These are phyloP conservation scores for Sequoia sempervirens DNA, from an alignment of 75 land plant species.

Conservation along the genomic window DNA sequence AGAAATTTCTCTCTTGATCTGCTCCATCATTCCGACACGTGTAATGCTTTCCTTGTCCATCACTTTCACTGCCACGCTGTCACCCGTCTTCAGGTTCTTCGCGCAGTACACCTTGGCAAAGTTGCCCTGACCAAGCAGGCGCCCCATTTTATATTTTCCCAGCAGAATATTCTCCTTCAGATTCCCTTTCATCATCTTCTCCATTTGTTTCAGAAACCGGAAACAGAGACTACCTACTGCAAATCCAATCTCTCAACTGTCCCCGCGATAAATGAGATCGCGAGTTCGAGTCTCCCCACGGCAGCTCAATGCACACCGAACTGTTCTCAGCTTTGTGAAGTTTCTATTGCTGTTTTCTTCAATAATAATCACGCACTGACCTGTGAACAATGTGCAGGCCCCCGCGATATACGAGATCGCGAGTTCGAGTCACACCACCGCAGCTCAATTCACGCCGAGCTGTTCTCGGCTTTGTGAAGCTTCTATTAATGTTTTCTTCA, in stretches of 20 bases:
- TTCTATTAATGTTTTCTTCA: too few relatives aligned
- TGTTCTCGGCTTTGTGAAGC: background rate
- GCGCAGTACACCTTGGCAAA: constrained; percentile 32
- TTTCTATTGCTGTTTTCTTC: too few relatives aligned
- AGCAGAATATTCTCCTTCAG: constrained; percentile 8
- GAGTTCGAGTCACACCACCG: background rate
- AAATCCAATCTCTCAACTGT: too few relatives aligned
- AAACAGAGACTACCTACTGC: background rate
- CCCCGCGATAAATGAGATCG: too few relatives aligned
- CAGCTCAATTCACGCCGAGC: background rate
- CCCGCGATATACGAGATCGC: background rate
- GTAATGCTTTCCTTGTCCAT: constrained; percentile 21
- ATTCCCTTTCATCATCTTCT: background rate
- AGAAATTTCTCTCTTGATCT: constrained; percentile 42
- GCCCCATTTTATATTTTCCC: constrained; percentile 20
- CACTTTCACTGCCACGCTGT: constrained; percentile 26
- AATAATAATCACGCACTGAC: too few relatives aligned
- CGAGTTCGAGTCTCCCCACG: too few relatives aligned
- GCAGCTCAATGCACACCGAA: too few relatives aligned
- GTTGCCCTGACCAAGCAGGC: constrained; percentile 24
- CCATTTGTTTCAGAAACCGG: background rate
- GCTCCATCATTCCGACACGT: constrained; percentile 19
- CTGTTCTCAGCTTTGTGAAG: too few relatives aligned
- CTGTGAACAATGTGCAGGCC: background rate
- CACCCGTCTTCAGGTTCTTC: constrained; percentile 10